phyloP scores from a whole-genome alignment of 371 early-diverging fungal species.

The Apophysomyces trapeziformis region DNA sequence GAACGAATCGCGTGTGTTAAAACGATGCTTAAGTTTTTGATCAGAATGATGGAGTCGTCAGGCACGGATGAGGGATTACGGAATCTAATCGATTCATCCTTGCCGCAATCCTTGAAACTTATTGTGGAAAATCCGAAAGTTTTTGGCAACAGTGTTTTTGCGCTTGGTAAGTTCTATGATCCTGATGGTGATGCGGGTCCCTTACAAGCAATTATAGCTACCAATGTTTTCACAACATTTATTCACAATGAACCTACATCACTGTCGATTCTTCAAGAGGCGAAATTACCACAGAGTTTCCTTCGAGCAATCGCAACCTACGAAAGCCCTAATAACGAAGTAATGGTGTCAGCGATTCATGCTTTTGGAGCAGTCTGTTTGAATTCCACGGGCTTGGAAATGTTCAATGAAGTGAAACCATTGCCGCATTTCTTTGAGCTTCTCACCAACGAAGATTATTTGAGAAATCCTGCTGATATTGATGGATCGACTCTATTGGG shows the following conservation, averaged over 20 bases:
- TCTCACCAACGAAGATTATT: slow-evolving; percentile 79
- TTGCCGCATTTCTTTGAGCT: slow-evolving; percentile 75
- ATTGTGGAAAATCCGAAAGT: slow-evolving; percentile 74
- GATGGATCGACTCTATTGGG: slow-evolving; percentile 86
- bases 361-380: slow-evolving; percentile 96
- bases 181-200: slow-evolving; percentile 9
- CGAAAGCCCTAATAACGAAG: slow-evolving; percentile 75
- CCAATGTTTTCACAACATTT: slow-evolving; percentile 92
- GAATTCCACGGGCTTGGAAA: slow-evolving; percentile 84
- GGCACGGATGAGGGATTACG: slow-evolving; percentile 90
- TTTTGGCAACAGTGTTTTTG: slow-evolving; percentile 79
- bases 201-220: slow-evolving; percentile 47
- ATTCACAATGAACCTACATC: slow-evolving; percentile 97
- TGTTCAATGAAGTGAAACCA: slow-evolving; percentile 74
- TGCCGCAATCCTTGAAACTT: slow-evolving; percentile 75
- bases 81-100: slow-evolving; percentile 90
- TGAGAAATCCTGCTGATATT: slow-evolving; percentile 78
- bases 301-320: slow-evolving; percentile 67
- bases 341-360: slow-evolving; percentile 83
- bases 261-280: slow-evolving; percentile 90
- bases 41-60: slow-evolving; percentile 92
- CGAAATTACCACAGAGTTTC: slow-evolving; percentile 83
- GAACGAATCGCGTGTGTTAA: slow-evolving; percentile 74
- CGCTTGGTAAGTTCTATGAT: slow-evolving; percentile 58
- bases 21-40: slow-evolving; percentile 87